Evolutionary conservation across 2,329 filamentous ascomycete genomes (phyloP).

Genomic region (Polychaeton citri): DNA sequence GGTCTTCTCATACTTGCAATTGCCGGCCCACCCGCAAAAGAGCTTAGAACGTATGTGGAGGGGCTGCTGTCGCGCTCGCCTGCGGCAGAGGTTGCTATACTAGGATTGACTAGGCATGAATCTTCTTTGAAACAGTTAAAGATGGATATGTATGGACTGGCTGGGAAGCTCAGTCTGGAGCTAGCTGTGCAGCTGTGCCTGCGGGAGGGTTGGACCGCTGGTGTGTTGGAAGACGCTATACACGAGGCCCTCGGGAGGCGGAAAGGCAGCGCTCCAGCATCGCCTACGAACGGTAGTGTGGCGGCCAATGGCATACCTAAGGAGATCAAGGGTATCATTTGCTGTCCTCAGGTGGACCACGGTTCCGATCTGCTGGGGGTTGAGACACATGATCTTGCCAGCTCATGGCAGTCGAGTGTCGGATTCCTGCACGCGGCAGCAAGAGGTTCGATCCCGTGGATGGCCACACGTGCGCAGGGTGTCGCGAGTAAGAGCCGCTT

Average conservation of each 20-base stretch:
- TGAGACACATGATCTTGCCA: conserved; percentile 8
- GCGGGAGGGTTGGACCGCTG: conserved; percentile 8
- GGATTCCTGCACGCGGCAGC: conserved; percentile 13
- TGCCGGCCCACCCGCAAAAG: neutral
- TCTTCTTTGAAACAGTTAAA: conserved; percentile 11
- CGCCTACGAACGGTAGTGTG: neutral
- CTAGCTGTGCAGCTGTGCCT: conserved; percentile 10
- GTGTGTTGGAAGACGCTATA: conserved; percentile 7
- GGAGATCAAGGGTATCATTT: conserved; percentile 14
- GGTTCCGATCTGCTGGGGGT: conserved; percentile 11
- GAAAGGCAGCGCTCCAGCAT: neutral
- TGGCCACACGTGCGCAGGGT: conserved; percentile 1
- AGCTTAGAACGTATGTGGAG: neutral
- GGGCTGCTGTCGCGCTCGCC: neutral
- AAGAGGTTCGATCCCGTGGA: conserved; percentile 3
- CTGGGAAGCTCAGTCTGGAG: conserved; percentile 12
- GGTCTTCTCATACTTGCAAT: neutral
- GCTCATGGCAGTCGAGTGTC: conserved; percentile 12
- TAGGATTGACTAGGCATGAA: conserved; percentile 3
- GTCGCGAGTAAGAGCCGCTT: conserved; percentile 3
- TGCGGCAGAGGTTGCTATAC: neutral
- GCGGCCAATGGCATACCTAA: neutral
- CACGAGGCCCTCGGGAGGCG: conserved; percentile 5
- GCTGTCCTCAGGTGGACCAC: conserved; percentile 4
- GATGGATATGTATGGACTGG: conserved; percentile 11